A percentile compares a stretch with the other conserved stretches of the same genome.
These are phyloP conservation scores for Globisporangium splendens DNA, from an alignment of 352 stramenopile genomes.

Conservation along the genomic window DNA sequence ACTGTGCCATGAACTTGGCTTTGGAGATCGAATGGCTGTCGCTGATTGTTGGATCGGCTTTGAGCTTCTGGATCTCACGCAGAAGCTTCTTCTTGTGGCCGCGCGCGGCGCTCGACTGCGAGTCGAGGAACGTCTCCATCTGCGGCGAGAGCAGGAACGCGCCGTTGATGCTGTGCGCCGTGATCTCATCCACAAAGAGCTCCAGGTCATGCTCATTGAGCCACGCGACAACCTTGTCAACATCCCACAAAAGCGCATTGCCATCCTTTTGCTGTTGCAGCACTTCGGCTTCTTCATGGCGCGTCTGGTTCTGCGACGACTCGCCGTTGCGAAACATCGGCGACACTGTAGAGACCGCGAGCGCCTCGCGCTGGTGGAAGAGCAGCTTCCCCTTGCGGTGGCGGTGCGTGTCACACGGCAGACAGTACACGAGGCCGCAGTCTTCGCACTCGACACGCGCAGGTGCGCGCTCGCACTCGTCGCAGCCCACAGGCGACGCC, in stretches of 20 bases:
- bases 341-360: constrained; percentile 1
- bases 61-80: constrained; percentile 77
- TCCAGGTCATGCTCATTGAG: constrained; percentile 54
- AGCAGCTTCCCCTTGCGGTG: constrained; percentile 84
- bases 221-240: constrained; percentile 51
- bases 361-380: constrained; percentile 43
- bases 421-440: constrained; percentile 75
- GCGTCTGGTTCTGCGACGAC: no score
- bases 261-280: constrained; percentile 3
- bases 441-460: constrained; percentile 58
- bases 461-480: constrained; percentile 63
- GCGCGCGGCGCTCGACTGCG: constrained; percentile 31
- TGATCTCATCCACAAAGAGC: constrained; percentile 48
- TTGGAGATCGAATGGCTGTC: neutral
- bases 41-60: constrained; percentile 15
- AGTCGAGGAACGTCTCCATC: constrained; percentile 58
- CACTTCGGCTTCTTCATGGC: no score
- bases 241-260: constrained; percentile 24
- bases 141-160: constrained; percentile 33
- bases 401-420: constrained; percentile 52
- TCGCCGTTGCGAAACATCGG: neutral
- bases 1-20: constrained; percentile 1
- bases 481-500: constrained; percentile 28
- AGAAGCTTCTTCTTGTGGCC: constrained; percentile 78
- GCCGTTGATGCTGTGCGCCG: constrained; percentile 41